phyloP scores from a whole-genome alignment of 2,329 filamentous ascomycete genomes.

The Orbilia oligospora region DNA sequence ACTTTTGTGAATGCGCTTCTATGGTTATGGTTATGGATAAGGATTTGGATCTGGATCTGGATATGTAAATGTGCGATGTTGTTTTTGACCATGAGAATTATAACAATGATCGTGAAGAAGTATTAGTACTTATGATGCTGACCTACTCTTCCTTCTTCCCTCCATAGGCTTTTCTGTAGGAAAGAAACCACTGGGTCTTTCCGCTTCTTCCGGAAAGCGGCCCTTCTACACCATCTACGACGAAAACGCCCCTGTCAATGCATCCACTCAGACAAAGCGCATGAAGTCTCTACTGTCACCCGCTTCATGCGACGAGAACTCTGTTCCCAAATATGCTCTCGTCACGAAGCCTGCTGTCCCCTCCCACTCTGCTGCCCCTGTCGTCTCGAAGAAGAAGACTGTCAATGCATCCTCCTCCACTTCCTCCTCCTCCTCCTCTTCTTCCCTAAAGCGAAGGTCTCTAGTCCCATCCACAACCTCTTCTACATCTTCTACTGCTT shows the following conservation, averaged over 20 bases:
- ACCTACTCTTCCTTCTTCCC: slow-evolving; percentile 9
- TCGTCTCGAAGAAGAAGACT: slow-evolving; percentile 53
- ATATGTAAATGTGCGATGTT: not conserved
- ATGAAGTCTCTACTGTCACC: slow-evolving; percentile 48
- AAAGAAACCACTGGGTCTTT: slow-evolving; percentile 41
- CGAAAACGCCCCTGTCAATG: slow-evolving; percentile 37
- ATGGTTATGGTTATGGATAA: too few relatives aligned
- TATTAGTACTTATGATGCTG: slow-evolving; percentile 33
- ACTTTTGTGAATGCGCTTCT: not conserved
- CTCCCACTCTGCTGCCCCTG: slow-evolving; percentile 35
- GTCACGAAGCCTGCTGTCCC: slow-evolving; percentile 53
- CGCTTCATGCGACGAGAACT: slow-evolving; percentile 54
- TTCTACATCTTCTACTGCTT: slow-evolving; percentile 28
- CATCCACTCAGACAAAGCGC: slow-evolving; percentile 46
- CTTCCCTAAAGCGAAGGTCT: slow-evolving; percentile 35
- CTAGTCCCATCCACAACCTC: slow-evolving; percentile 9
- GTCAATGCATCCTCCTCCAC: slow-evolving; percentile 13
- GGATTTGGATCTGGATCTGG: too few relatives aligned
- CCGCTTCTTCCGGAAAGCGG: slow-evolving; percentile 33
- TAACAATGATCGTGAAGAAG: not conserved
- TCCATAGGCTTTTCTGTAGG: slow-evolving; percentile 24
- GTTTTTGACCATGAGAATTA: too few relatives aligned
- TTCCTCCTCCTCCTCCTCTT: slow-evolving; percentile 31
- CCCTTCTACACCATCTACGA: slow-evolving; percentile 58
- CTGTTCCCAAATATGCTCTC: slow-evolving; percentile 55